Conservation (phyloP, 2,329 filamentous ascomycete species). For the Madurella fahalii region DNA sequence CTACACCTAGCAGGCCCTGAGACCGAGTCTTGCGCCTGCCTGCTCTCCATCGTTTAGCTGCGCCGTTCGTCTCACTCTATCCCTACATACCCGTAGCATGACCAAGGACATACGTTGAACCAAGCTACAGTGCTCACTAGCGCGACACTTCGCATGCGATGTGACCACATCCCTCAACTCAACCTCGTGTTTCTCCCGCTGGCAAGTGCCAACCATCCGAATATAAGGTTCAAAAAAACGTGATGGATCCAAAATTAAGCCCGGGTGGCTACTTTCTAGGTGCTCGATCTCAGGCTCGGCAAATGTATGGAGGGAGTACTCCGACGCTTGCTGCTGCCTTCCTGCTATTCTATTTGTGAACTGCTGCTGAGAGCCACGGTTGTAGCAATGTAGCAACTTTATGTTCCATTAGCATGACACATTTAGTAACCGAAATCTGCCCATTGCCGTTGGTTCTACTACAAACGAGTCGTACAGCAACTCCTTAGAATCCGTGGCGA, state of each 20-base stretch:
- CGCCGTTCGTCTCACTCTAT: background rate
- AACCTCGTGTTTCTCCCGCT: background rate
- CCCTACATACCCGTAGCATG: background rate
- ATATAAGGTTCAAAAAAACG: no score
- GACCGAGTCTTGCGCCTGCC: conserved; percentile 1
- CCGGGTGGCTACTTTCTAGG: no score
- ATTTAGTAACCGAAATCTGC: background rate
- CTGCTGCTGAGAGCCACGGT: background rate
- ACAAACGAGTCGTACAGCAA: no score
- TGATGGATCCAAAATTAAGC: no score
- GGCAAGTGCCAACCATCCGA: background rate
- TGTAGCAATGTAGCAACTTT: background rate
- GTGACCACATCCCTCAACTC: background rate
- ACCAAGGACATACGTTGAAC: background rate
- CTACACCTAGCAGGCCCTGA: background rate
- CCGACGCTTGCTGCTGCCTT: no score
- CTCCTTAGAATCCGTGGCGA: no score
- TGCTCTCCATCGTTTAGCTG: background rate
- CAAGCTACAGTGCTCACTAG: background rate
- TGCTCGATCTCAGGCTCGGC: no score
- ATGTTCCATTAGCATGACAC: background rate
- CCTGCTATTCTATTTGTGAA: background rate
- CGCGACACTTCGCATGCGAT: no score
- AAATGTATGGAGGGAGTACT: no score
- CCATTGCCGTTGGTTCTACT: no score